phyloP scores from a whole-genome alignment of 306 rosid species.

The Luffa aegyptiaca region DNA sequence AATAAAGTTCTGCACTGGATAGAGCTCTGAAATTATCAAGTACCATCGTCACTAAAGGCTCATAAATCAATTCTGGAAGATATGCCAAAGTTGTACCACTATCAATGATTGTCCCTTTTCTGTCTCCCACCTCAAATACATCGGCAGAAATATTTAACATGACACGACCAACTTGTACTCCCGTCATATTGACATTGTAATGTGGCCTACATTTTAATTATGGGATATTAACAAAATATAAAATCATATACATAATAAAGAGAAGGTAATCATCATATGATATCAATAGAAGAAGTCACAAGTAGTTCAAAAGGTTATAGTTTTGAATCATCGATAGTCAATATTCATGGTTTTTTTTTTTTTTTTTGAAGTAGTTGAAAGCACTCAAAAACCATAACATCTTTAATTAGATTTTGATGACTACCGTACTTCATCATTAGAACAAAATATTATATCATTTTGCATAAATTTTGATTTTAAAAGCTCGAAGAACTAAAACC shows the following conservation, averaged over 20 bases:
- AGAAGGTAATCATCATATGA: not conserved
- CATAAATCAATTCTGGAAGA: constrained; percentile 79
- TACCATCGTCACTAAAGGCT: constrained; percentile 69
- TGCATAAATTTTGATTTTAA: not conserved
- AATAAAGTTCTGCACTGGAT: not conserved
- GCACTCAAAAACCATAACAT: not conserved
- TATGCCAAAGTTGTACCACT: constrained; percentile 99
- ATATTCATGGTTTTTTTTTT: not conserved
- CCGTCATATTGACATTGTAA: constrained; percentile 88
- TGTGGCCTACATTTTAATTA: constrained; percentile 50
- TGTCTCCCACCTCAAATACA: constrained; percentile 52
- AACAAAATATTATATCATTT: not conserved
- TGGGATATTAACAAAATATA: constrained; percentile 6
- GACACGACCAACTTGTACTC: constrained; percentile 69
- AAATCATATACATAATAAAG: not conserved
- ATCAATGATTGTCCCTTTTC: constrained; percentile 85
- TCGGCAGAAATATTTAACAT: constrained; percentile 51
- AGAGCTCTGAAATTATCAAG: constrained; percentile 6
- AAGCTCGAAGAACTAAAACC: not conserved
- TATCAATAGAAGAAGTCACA: not conserved
- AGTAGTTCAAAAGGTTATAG: not conserved
- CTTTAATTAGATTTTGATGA: not conserved
- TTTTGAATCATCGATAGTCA: not conserved
- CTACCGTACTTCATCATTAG: not conserved
- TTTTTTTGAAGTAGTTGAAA: not conserved